These are phyloP conservation scores for Myxozyma udenii DNA, from an alignment of 805 yeast species.

Conservation along the genomic window DNA sequence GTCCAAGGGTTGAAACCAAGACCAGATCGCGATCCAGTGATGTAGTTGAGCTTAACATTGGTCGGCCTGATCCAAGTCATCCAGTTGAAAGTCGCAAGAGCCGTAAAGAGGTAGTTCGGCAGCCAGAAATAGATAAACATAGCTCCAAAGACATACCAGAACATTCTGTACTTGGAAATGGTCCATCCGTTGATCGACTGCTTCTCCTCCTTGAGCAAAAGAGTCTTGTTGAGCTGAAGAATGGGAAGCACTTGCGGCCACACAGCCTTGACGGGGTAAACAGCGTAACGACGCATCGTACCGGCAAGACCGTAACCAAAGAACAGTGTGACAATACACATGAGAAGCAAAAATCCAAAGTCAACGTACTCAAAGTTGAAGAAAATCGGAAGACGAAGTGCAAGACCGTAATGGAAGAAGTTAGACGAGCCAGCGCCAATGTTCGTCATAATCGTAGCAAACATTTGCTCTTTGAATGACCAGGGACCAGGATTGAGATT, in stretches of 20 bases:
- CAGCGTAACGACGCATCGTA: conserved; percentile 51
- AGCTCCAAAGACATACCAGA: conserved; percentile 44
- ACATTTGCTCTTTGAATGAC: conserved; percentile 62
- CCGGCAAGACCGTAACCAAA: conserved; percentile 69
- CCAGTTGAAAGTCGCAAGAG: conserved; percentile 62
- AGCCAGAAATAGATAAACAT: conserved; percentile 62
- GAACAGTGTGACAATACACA: conserved; percentile 55
- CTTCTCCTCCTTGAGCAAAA: conserved; percentile 41
- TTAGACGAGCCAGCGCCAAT: conserved; percentile 7
- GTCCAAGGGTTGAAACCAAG: conserved; percentile 44
- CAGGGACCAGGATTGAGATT: conserved; percentile 61
- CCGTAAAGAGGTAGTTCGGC: conserved; percentile 62
- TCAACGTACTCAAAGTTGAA: conserved; percentile 39
- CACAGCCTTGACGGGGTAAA: conserved; percentile 46
- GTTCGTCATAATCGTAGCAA: conserved; percentile 45
- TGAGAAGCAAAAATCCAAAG: conserved; percentile 52
- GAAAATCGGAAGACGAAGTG: conserved; percentile 28
- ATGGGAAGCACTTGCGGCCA: conserved; percentile 55
- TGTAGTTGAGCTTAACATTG: conserved; percentile 51
- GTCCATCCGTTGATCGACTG: conserved; percentile 58
- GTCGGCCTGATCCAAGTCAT: conserved; percentile 31
- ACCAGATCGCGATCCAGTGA: conserved; percentile 56
- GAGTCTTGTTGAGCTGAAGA: conserved; percentile 42
- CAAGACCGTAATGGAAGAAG: conserved; percentile 5
- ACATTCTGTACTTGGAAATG: conserved; percentile 50